phyloP scores from a whole-genome alignment of 202 grass and related monocot genomes.

The Hordeum pubiflorum region DNA sequence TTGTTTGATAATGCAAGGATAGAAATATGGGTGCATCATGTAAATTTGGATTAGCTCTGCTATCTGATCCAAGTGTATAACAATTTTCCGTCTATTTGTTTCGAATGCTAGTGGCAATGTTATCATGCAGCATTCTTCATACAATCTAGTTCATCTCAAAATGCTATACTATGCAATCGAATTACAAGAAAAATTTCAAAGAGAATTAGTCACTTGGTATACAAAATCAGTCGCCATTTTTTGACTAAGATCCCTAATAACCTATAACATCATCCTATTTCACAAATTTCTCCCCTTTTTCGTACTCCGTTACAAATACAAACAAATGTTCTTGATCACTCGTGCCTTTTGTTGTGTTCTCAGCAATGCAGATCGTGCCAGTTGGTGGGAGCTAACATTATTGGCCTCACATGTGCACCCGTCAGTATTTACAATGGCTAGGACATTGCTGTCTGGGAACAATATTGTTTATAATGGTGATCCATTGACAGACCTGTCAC shows the following conservation, averaged over 20 bases:
- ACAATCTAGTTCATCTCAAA: neutral
- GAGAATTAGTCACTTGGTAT: neutral
- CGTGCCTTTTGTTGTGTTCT: conserved; percentile 26
- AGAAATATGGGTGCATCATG: conserved; percentile 8
- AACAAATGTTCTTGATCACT: conserved; percentile 10
- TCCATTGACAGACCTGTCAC: conserved; percentile 74
- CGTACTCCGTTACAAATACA: neutral
- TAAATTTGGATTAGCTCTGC: neutral
- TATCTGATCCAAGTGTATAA: neutral
- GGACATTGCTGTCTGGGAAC: conserved; percentile 75
- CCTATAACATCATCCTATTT: neutral
- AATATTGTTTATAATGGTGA: conserved; percentile 92
- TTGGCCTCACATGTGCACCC: conserved; percentile 83
- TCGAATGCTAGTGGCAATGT: neutral
- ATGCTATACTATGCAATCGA: neutral
- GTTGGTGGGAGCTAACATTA: conserved; percentile 86
- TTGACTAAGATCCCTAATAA: neutral
- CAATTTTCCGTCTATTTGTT: neutral
- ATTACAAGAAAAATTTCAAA: neutral
- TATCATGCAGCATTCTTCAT: neutral
- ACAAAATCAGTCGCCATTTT: neutral
- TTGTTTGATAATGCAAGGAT: neutral
- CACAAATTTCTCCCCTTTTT: neutral
- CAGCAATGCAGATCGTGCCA: conserved; percentile 70
- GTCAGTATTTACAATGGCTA: conserved; percentile 85